Conservation (phyloP, 805 yeast species). For the Cyberlindnera galapagoensis region DNA sequence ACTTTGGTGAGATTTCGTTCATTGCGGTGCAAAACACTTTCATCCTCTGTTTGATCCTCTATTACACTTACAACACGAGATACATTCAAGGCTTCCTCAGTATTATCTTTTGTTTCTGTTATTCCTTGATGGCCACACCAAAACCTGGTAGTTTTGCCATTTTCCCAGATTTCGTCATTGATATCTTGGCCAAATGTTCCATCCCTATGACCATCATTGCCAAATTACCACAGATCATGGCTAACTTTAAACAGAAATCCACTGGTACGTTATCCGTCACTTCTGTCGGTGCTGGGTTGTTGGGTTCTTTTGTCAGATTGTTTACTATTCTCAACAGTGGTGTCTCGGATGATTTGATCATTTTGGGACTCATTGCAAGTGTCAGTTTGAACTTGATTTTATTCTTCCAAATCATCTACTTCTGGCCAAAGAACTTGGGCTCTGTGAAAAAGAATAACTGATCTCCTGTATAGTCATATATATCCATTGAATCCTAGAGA, state of each 20-base stretch:
- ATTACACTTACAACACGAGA: slow-evolving; percentile 11
- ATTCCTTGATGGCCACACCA: slow-evolving; percentile 18
- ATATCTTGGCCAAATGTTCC: slow-evolving; percentile 26
- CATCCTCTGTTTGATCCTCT: slow-evolving; percentile 26
- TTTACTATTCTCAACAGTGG: slow-evolving; percentile 32
- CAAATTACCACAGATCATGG: slow-evolving; percentile 36
- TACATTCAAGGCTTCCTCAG: slow-evolving; percentile 17
- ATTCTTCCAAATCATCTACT: slow-evolving; percentile 29
- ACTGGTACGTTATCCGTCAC: slow-evolving; percentile 36
- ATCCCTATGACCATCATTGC: slow-evolving; percentile 30
- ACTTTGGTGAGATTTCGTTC: slow-evolving; percentile 34
- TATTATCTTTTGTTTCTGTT: slow-evolving; percentile 13
- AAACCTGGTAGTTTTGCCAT: slow-evolving; percentile 14
- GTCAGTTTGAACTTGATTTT: slow-evolving; percentile 29
- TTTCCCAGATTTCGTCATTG: slow-evolving; percentile 18
- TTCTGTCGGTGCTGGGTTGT: slow-evolving; percentile 30
- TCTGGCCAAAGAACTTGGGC: slow-evolving; percentile 17
- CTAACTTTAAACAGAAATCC: slow-evolving; percentile 30
- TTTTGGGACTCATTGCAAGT: slow-evolving; percentile 27
- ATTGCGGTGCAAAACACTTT: slow-evolving; percentile 30
- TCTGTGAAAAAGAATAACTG: slow-evolving; percentile 14
- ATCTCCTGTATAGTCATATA: too few relatives aligned
- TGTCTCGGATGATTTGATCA: slow-evolving; percentile 28
- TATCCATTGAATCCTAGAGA: too few relatives aligned
- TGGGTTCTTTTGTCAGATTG: slow-evolving; percentile 33